Base-by-base conservation (phyloP, 306 rosid species). In the Vigna unguiculata region DNA sequence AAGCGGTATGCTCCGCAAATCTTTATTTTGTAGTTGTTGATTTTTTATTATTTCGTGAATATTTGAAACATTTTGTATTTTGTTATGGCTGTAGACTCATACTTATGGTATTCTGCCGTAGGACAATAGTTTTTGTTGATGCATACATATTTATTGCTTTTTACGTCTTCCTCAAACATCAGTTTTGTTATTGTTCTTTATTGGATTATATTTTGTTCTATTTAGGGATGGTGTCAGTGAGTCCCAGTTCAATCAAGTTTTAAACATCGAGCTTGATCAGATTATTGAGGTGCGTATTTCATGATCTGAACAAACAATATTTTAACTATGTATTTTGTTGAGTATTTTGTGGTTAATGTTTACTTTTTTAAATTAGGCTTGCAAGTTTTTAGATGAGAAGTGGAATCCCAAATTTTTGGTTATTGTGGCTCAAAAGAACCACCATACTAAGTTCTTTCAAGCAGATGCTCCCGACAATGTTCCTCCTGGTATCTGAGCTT, bases 181-280 rank as follows among this genome's bases (percentile, higher is more conserved):
- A 38, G 9, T 9, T 38, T 38, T 38, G 43, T 38, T 45, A 3
- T 14, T 24, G 36, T 55, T 14, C 2, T 21, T 48, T 7, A 21
- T 9, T 34, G 25, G 4, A 8, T 20, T 21, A 2, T 28, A 9
- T 41, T 48, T 22, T 60, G 1, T 8, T 7, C 36, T 25, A 69
- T 80, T 25, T 32, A 96, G 99, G 96, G 99, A 96, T 72, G 99
- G 99, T 32, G 98, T 96, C 15, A 91, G 97, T 3, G 98, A 96
- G 47, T 96, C 99, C 0, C 99, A 96, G 34, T 96, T 96, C 77
- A 96, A 85, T 28, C 97, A 96, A 88, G 99, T 96, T 3, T 49
- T 92, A 83, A 96, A 95, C 66, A 83, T 84, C 15, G 97, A 95
- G 59, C 85, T 95, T 7, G 85, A 88, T 69, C 97, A 95, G 76